Conservation (phyloP, 306 rosid genomes). For the Lathyrus oleraceus region DNA sequence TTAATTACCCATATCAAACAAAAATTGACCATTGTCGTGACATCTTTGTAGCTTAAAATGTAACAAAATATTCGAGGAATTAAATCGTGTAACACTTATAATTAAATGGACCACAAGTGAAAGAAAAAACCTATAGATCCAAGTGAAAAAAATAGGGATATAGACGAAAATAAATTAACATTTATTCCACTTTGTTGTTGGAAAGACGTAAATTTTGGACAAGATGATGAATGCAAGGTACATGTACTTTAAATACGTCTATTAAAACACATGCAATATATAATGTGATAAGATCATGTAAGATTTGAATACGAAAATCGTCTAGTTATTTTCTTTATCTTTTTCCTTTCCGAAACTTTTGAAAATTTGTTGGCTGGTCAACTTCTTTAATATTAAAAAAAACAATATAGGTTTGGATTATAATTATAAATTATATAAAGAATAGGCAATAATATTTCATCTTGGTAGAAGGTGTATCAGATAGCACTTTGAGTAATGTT, state of each 20-base stretch:
- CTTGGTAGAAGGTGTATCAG: conserved; percentile 6
- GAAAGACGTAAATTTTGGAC: conserved; percentile 9
- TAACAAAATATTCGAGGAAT: too few relatives aligned
- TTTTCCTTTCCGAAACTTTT: conserved; percentile 6
- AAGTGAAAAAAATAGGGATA: too few relatives aligned
- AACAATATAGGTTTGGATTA: background rate
- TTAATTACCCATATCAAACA: too few relatives aligned
- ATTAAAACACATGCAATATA: background rate
- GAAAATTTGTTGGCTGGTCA: conserved; percentile 32
- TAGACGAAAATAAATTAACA: too few relatives aligned
- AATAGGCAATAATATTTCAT: conserved; percentile 13
- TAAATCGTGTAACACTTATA: too few relatives aligned
- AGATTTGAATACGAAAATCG: background rate
- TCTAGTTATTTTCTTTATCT: background rate
- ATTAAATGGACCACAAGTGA: too few relatives aligned
- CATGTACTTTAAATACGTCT: conserved; percentile 21
- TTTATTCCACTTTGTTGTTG: background rate
- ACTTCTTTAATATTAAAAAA: background rate
- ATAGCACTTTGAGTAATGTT: conserved; percentile 34
- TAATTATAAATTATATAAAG: background rate
- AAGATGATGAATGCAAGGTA: conserved; percentile 2
- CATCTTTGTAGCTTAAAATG: too few relatives aligned
- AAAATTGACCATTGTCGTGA: too few relatives aligned
- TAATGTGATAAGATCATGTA: conserved; percentile 17
- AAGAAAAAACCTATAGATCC: too few relatives aligned